A percentile compares a stretch with the other conserved stretches of the same genome.
These are phyloP conservation scores for Starmerella bombicola DNA, from an alignment of 805 yeast species.

Conservation along the genomic window DNA sequence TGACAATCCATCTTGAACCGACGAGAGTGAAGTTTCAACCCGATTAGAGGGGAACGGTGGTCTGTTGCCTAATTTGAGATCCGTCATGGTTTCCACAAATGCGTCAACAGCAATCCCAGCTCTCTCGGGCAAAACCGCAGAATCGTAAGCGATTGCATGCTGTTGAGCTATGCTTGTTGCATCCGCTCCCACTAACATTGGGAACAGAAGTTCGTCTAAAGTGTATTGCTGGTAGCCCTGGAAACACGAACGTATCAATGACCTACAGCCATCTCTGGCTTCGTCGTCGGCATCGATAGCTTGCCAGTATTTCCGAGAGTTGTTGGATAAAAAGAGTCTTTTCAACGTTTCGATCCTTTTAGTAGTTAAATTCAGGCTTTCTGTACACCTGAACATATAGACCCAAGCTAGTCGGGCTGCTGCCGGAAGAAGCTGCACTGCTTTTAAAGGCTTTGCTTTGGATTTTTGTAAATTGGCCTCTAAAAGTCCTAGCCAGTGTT, in stretches of 20 bases:
- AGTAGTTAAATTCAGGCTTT: constrained; percentile 76
- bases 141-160: constrained; percentile 40
- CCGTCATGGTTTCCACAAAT: constrained; percentile 58
- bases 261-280: constrained; percentile 51
- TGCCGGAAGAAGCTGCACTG: constrained; percentile 49
- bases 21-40: background rate
- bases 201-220: constrained; percentile 64
- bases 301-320: constrained; percentile 58
- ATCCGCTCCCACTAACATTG: constrained; percentile 37
- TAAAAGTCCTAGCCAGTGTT: constrained; percentile 56
- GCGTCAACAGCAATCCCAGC: constrained; percentile 56
- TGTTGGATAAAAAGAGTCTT: constrained; percentile 39
- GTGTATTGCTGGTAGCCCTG: constrained; percentile 66
- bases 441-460: constrained; percentile 41
- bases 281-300: constrained; percentile 22
- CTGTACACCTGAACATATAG: constrained; percentile 71
- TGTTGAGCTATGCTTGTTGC: constrained; percentile 19
- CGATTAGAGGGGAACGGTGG: constrained; percentile 51
- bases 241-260: constrained; percentile 65
- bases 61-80: constrained; percentile 40
- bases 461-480: constrained; percentile 51
- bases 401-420: constrained; percentile 79
- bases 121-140: constrained; percentile 49
- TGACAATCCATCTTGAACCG: constrained; percentile 1
- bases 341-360: constrained; percentile 60